Evolutionary conservation across 2,329 filamentous ascomycete genomes (phyloP).

Genomic region (Calonectria montana): DNA sequence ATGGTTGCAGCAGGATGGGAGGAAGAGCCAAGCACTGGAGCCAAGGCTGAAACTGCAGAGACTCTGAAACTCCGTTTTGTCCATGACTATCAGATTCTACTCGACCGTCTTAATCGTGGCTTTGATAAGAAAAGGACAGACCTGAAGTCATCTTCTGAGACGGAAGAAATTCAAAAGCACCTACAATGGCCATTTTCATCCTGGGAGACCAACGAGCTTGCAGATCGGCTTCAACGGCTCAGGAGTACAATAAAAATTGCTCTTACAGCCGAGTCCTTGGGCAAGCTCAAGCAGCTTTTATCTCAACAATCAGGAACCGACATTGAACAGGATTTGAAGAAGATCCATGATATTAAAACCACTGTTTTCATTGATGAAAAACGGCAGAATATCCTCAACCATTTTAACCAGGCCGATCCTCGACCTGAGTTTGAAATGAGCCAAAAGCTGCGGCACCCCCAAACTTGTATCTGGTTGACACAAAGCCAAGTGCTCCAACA

Average conservation of each 20-base stretch:
- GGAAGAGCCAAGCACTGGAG: neutral
- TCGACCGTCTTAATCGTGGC: neutral
- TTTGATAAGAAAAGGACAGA: neutral
- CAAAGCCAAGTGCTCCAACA: neutral
- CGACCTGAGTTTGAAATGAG: neutral
- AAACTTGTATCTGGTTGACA: neutral
- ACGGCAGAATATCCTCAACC: neutral
- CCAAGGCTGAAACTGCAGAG: neutral
- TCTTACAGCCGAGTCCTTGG: neutral
- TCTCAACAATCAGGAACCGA: neutral
- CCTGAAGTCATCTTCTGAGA: neutral
- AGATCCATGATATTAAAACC: neutral
- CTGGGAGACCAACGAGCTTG: neutral
- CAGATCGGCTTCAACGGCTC: neutral
- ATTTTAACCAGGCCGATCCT: neutral
- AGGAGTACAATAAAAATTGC: neutral
- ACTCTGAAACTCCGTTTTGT: neutral
- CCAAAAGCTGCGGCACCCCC: neutral
- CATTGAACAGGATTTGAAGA: neutral
- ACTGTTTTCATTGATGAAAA: neutral
- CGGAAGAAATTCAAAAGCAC: neutral
- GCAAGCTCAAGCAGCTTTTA: neutral
- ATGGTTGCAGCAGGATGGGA: neutral
- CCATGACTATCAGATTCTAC: neutral
- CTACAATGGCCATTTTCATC: neutral